Percentiles rank a stretch among this genome's conserved stretches.
Conservation (phyloP, 106 monocot genomes). For the Dendrobium nobile region DNA sequence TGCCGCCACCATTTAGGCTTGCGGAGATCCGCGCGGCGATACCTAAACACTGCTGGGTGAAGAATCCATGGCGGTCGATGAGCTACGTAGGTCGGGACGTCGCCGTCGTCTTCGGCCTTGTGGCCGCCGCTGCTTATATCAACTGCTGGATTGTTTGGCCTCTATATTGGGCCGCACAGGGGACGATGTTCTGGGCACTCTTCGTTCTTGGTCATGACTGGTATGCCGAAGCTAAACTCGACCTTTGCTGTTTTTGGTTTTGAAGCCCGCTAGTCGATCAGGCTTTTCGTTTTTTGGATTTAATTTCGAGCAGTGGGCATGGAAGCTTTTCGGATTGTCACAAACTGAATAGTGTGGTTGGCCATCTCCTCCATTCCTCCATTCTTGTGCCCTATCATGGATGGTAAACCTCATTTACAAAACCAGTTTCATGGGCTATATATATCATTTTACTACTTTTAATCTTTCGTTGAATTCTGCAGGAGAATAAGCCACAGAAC, state of each 20-base stretch:
- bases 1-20: constrained; percentile 57
- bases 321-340: constrained; percentile 68
- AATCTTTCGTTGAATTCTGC: constrained; percentile 7
- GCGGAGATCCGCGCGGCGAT: constrained; percentile 65
- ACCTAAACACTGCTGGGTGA: constrained; percentile 66
- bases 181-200: constrained; percentile 96
- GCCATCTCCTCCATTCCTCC: constrained; percentile 61
- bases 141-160: constrained; percentile 48
- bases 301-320: constrained; percentile 51
- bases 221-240: constrained; percentile 16
- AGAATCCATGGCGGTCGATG: constrained; percentile 57
- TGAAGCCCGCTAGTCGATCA: not conserved
- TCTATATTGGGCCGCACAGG: constrained; percentile 71
- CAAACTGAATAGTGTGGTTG: constrained; percentile 55
- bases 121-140: constrained; percentile 28
- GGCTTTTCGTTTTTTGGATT: not conserved
- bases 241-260: not conserved
- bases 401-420: constrained; percentile 22
- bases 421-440: constrained; percentile 28
- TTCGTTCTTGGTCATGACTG: constrained; percentile 95
- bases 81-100: constrained; percentile 62
- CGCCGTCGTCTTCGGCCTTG: constrained; percentile 33
- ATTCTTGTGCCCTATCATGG: constrained; percentile 84
- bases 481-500: constrained; percentile 97
- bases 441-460: constrained; percentile 34